phyloP scores from a whole-genome alignment of 208 protist species.

The Naegleria lovaniensis region DNA sequence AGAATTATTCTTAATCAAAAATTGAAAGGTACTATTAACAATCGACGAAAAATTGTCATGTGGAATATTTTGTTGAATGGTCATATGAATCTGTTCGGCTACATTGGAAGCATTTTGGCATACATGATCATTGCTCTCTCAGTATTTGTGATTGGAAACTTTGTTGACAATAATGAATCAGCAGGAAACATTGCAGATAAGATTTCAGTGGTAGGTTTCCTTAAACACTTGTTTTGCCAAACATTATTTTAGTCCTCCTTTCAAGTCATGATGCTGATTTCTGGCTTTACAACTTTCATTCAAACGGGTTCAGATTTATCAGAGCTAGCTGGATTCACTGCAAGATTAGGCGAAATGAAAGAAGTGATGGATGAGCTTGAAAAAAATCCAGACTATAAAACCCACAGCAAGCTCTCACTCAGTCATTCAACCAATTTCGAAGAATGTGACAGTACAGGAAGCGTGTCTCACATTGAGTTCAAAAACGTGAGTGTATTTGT shows the following conservation, averaged over 20 bases:
- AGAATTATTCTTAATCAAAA: not conserved
- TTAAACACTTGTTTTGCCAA: not conserved
- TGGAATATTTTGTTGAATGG: not conserved
- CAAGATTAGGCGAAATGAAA: not conserved
- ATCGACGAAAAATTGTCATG: not conserved
- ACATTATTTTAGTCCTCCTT: not conserved
- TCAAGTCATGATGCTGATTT: not conserved
- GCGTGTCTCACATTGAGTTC: not conserved
- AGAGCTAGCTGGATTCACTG: not conserved
- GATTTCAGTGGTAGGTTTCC: not conserved
- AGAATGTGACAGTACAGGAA: not conserved
- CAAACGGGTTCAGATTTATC: not conserved
- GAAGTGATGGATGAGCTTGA: constrained; percentile 19
- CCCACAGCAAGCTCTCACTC: not conserved
- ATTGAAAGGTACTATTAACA: not conserved
- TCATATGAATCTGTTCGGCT: constrained; percentile 19
- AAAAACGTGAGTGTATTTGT: not conserved
- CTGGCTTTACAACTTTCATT: constrained; percentile 20
- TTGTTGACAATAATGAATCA: not conserved
- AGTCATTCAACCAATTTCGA: not conserved
- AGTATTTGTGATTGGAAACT: not conserved
- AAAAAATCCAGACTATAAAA: not conserved
- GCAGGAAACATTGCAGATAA: not conserved
- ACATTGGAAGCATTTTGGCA: not conserved
- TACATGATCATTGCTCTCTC: not conserved